Base-by-base conservation (phyloP, 1,284 basidiomycete genomes). In the Naganishia sp. region DNA sequence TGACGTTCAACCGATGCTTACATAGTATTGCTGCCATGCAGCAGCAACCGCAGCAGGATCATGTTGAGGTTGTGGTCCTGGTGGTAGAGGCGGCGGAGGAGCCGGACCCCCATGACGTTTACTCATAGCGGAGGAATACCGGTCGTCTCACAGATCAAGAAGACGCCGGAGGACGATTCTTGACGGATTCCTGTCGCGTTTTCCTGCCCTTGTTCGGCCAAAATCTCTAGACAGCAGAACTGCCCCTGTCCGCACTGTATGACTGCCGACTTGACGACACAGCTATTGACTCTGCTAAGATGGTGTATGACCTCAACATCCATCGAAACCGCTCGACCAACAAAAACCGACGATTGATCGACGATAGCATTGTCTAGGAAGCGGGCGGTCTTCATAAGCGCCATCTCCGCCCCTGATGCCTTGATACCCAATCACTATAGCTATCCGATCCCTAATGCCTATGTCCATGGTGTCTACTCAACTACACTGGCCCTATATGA, bases 1-100 rank as follows among this genome's bases (percentile, higher is more conserved):
- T 32, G 10, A 5, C 18, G 31, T 32, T 17, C 10, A 1, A 10
- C 45, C 3, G 35, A 21, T n/a, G 54, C 67, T 43, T 41, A 66
- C 67, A 50, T 68, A 68, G 57, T 68, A 68, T 11, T 61, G 57
- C 11, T 43, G 32, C 67, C 67, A 68, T 17, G 67, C 67, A 10
- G 67, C 67, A 15, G 50, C 47, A 13, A 51, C 46, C 9, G 64
- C 58, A 28, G 65, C 56, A 39, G 65, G 53, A 39, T 65, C 63
- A 15, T 64, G 51, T 13, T 60, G 49, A 21, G 67, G 67, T n/a
- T 63, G 67, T 39, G 56, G 63, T n/a, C 67, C 67, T 32, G 67
- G 25, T 17, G 67, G 67, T 39, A 68, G 43, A 3, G 67, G 67
- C 32, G 63, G 46, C 6, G 63, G 54, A 6, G 63, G 54, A 31